Base-by-base conservation (phyloP, 225 moss, liverwort and hornwort genomes). In the Physcomitrellopsis africana region DNA sequence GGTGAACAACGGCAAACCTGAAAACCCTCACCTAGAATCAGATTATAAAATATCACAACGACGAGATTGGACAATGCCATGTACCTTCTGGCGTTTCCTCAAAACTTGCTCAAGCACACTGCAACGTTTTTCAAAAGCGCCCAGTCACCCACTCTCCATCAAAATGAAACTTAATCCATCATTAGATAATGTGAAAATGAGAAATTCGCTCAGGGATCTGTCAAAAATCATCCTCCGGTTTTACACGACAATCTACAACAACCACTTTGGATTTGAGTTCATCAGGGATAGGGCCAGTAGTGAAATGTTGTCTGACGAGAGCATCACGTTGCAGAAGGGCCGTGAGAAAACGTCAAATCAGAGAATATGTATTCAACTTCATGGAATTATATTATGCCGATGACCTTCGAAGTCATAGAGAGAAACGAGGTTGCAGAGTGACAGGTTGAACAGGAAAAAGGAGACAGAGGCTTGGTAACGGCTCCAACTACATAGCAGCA, bases 381-480 rank as follows among this genome's bases (percentile, higher is more conserved):
- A 29, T 62, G 69, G 65, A 73, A 63, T 64, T 68, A 69, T 65
- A 23, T 29, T 37, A 29, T 3, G 10, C 8, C 42, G 57, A 11
- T 49, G 60, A 46, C 65, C 60, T 56, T 79, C 67, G 29, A 63
- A 48, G 72, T 60, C 47, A 76, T 41, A 41, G 58, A 55, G 29
- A 60, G 67, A 67, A 63, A 67, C 41, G 59, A 74, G 16, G 70
- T 51, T 63, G 73, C 32, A 47, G 59, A 61, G 51, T 67, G 52
- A 59, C 52, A 69, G 59, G 67, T 57, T 60, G 76, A 68, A 26
- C 12, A 66, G 51, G 75, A 68, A 67, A 67, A 20, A 60, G 17
- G 64, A 60, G 47, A 62, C 24, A 60, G 75, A 85, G 79, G 78
- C 64, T 79, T 79, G 75, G 81, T 79, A 81, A 85, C 79, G 81